Evolutionary conservation across 176 grass and related monocot genomes (phyloP).

Genomic region (Areca catechu): DNA sequence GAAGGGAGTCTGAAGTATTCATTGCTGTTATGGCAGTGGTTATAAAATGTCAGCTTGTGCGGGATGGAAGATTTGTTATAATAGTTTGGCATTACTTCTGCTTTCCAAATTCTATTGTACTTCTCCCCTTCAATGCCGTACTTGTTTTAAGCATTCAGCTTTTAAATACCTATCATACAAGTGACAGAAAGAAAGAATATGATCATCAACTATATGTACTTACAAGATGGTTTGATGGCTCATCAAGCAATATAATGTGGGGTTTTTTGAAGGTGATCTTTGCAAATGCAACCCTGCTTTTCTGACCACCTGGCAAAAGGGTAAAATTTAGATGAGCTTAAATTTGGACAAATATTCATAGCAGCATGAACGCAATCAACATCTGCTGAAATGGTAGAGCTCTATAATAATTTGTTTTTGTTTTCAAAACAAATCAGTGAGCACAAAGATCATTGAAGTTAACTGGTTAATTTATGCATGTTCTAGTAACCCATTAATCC

Average conservation of each 20-base stretch:
- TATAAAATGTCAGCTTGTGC: too few relatives aligned
- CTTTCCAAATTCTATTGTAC: too few relatives aligned
- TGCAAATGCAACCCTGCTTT: slow-evolving; percentile 88
- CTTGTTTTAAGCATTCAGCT: too few relatives aligned
- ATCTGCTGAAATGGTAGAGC: background rate
- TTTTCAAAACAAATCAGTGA: background rate
- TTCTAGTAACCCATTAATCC: background rate
- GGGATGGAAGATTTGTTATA: too few relatives aligned
- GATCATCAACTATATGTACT: slow-evolving; percentile 7
- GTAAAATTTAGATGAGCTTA: slow-evolving; percentile 8
- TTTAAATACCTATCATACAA: too few relatives aligned
- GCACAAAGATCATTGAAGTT: too few relatives aligned
- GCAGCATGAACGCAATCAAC: too few relatives aligned
- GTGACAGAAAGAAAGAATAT: background rate
- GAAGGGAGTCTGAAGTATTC: too few relatives aligned
- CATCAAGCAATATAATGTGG: slow-evolving; percentile 89
- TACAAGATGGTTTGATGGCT: slow-evolving; percentile 98
- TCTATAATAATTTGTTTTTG: background rate
- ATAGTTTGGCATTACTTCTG: too few relatives aligned
- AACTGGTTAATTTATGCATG: too few relatives aligned
- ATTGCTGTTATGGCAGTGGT: too few relatives aligned
- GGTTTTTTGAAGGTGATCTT: slow-evolving; percentile 99
- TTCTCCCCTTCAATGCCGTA: too few relatives aligned
- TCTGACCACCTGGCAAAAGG: slow-evolving; percentile 74
- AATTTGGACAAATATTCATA: background rate